Base-by-base conservation (phyloP, 352 stramenopile genomes). In the Phytophthora brassicae region DNA sequence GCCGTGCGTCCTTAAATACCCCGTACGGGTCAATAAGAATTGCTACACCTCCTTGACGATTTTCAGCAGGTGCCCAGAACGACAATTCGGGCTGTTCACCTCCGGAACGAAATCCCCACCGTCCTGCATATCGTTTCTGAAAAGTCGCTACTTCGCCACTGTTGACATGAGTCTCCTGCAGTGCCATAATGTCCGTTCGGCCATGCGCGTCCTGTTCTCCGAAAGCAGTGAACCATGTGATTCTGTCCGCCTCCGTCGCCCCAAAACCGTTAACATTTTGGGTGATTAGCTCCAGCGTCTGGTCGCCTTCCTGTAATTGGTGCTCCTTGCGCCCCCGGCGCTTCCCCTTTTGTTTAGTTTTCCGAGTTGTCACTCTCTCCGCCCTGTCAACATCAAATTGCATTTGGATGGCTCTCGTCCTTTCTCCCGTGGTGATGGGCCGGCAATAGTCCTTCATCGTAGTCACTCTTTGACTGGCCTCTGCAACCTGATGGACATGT, bases 211-310 rank as follows among this genome's bases (percentile, higher is more conserved):
- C 48, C 1, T 7, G 42, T 29, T 36, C 35, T 12, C 48, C 33
- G 13, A 56, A 56, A 3, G 48, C 20, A 6, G 22, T 3, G 20
- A 56, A 54, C 47, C 47, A 54, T 5, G 17, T 3, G 2, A 4
- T 14, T 2, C n/a, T n/a, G 2, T 4, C 47, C n/a, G 19, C 6
- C 12, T 24, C 48, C 3, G 31, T 45, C 4, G 5, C 12, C 4
- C 48, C 48, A 6, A 56, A 36, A 2, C 48, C 48, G 19, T 56
- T 56, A 8, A 56, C 48, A 45, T 56, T 56, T 22, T 56, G 48
- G 1, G 48, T 46, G 9, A 36, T 16, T 5, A 56, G 16, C 5
- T 33, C 48, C 14, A 56, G 46, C 19, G 48, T 45, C 16, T 45
- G 48, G 14, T 56, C 48, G n/a, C n/a, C n/a, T n/a, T n/a, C n/a